phyloP scores from a whole-genome alignment of 257 asterid species.

The Solanum acaule region DNA sequence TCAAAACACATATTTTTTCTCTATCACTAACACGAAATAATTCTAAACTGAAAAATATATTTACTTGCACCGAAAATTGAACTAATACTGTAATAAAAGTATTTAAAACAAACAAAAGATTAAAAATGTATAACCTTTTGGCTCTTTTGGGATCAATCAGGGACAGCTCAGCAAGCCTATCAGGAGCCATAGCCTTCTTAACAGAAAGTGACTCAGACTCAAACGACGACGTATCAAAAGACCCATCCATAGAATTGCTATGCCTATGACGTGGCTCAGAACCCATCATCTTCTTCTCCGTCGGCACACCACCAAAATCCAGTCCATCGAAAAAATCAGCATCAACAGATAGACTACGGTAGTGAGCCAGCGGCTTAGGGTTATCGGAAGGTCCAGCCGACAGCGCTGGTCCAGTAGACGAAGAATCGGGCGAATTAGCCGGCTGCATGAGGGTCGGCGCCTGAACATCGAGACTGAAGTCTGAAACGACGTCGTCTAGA shows the following conservation, averaged over 20 bases:
- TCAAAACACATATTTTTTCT: background rate
- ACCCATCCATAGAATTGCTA: conserved; percentile 81
- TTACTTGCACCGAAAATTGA: background rate
- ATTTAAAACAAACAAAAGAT: background rate
- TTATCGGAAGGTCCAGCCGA: conserved; percentile 6
- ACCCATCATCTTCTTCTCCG: conserved; percentile 9
- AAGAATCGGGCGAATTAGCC: conserved; percentile 16
- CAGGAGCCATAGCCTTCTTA: conserved; percentile 67
- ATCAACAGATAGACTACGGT: conserved; percentile 77
- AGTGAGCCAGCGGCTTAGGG: conserved; percentile 32
- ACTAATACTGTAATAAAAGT: background rate
- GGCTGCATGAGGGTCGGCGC: conserved; percentile 21
- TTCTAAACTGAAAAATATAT: background rate
- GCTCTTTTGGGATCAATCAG: conserved; percentile 92
- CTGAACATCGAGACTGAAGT: conserved; percentile 32
- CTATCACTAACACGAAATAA: background rate
- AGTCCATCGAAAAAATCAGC: conserved; percentile 82
- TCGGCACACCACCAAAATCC: conserved; percentile 29
- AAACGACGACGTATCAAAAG: conserved; percentile 49
- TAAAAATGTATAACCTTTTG: conserved; percentile 45
- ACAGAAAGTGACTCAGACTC: conserved; percentile 33
- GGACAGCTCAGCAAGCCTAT: conserved; percentile 70
- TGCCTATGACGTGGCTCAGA: conserved; percentile 48
- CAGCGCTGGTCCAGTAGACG: conserved; percentile 18
- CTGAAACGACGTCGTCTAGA: conserved; percentile 53